Conservation (phyloP, 148 eudicot species). For the Cornus kousa region DNA sequence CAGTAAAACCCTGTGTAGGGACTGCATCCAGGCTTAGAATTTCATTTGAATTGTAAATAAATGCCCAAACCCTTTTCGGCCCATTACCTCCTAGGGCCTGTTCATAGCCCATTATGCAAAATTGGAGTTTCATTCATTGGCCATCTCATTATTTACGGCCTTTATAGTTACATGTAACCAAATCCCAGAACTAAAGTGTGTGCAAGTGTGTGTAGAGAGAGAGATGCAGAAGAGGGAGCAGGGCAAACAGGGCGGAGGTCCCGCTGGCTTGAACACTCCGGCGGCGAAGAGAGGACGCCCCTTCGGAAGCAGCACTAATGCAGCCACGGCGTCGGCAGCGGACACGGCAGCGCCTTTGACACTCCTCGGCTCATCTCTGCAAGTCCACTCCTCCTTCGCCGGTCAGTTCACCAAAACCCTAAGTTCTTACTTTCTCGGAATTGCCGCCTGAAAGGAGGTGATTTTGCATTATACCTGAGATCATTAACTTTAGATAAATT, state of each 20-base stretch:
- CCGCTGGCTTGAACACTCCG: constrained; percentile 49
- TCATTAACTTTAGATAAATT: neutral
- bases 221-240: constrained; percentile 78
- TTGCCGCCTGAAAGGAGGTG: neutral
- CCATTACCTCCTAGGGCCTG: neutral
- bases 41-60: too few species aligned
- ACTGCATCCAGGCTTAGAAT: too few species aligned
- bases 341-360: constrained; percentile 53
- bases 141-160: neutral
- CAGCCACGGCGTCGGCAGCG: constrained; percentile 46
- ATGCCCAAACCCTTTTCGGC: too few species aligned
- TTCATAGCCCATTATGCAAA: neutral
- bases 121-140: neutral
- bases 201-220: neutral
- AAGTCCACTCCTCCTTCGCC: constrained; percentile 75
- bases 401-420: constrained; percentile 56
- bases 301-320: constrained; percentile 60
- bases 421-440: neutral
- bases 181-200: neutral
- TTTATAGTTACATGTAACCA: neutral
- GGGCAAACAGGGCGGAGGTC: constrained; percentile 54
- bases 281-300: constrained; percentile 91
- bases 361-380: constrained; percentile 87
- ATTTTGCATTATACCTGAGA: too few species aligned
- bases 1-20: too few species aligned